Percentiles rank a stretch among this genome's conserved stretches.
Evolutionary conservation across 2,329 filamentous ascomycete species (phyloP).

Genomic region (Onygena corvina): DNA sequence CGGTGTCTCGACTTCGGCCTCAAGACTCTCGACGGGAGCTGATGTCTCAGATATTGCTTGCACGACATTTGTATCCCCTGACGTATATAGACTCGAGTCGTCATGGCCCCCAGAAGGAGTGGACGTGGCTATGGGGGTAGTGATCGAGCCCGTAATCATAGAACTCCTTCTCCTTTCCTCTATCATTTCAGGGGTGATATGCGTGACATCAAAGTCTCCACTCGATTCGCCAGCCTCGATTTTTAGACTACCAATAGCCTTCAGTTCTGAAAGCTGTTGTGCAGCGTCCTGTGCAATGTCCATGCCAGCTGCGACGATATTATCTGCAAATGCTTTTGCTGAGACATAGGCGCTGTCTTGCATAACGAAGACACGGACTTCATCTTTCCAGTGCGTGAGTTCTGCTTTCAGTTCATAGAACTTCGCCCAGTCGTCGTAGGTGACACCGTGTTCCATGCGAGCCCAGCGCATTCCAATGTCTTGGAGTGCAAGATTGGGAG

Average conservation of each 20-base stretch:
- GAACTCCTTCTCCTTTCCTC: not conserved
- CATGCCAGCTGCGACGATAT: conserved; percentile 71
- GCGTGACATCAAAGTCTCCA: conserved; percentile 59
- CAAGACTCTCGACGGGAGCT: not conserved
- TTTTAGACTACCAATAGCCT: conserved; percentile 77
- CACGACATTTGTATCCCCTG: not conserved
- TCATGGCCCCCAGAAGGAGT: not conserved
- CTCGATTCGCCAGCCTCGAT: conserved; percentile 59
- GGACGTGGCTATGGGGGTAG: not conserved
- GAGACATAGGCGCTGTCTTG: conserved; percentile 58
- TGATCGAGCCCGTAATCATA: not conserved
- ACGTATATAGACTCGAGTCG: not conserved
- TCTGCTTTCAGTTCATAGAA: conserved; percentile 79
- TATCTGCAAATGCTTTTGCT: conserved; percentile 55
- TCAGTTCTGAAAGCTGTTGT: conserved; percentile 65
- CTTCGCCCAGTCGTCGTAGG: conserved; percentile 94
- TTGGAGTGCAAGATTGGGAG: conserved; percentile 72
- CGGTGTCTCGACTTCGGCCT: not conserved
- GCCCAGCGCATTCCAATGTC: conserved; percentile 91
- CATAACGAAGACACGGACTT: conserved; percentile 64
- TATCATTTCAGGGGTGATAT: conserved; percentile 8
- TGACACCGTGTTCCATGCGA: conserved; percentile 83
- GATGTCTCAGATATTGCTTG: not conserved
- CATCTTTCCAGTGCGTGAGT: conserved; percentile 71
- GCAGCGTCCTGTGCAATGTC: conserved; percentile 63